Evolutionary conservation across 306 rosid genomes (phyloP).

Genomic region (Sesbania bispinosa): DNA sequence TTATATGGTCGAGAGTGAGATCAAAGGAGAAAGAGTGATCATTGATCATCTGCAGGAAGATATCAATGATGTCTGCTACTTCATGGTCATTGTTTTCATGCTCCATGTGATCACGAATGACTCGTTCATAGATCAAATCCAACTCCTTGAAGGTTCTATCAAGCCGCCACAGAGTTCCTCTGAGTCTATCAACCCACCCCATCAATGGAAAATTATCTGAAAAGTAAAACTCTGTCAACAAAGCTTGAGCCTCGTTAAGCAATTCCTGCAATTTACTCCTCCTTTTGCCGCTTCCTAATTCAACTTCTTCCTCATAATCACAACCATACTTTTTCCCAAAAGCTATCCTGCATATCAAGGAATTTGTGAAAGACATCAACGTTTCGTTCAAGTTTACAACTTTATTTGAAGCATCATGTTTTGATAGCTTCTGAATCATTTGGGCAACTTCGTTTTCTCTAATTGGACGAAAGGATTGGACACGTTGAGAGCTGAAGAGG

Average conservation of each 20-base stretch:
- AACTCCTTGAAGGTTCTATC: slow-evolving; percentile 32
- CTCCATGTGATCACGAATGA: slow-evolving; percentile 33
- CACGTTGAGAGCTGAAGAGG: slow-evolving; percentile 33
- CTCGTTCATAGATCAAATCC: slow-evolving; percentile 40
- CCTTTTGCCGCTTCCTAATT: not conserved
- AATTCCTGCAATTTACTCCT: slow-evolving; percentile 32
- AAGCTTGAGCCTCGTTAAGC: slow-evolving; percentile 33
- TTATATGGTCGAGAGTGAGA: slow-evolving; percentile 35
- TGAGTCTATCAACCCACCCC: slow-evolving; percentile 51
- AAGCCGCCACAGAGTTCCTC: slow-evolving; percentile 24
- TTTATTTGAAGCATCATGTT: not conserved
- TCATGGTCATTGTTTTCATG: not conserved
- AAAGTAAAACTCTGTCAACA: slow-evolving; percentile 29
- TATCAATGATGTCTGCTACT: slow-evolving; percentile 22
- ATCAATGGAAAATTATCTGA: slow-evolving; percentile 39
- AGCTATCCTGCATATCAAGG: slow-evolving; percentile 38
- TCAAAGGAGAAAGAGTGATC: slow-evolving; percentile 10
- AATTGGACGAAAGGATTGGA: slow-evolving; percentile 24
- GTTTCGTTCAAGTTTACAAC: slow-evolving; percentile 27
- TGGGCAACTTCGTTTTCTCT: slow-evolving; percentile 31
- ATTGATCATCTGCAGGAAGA: slow-evolving; percentile 18
- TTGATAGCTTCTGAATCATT: slow-evolving; percentile 21
- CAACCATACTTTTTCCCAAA: slow-evolving; percentile 37
- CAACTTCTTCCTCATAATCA: slow-evolving; percentile 9
- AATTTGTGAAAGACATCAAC: slow-evolving; percentile 22